phyloP scores from a whole-genome alignment of 23 red algal genomes.

The Gracilaria domingensis region DNA sequence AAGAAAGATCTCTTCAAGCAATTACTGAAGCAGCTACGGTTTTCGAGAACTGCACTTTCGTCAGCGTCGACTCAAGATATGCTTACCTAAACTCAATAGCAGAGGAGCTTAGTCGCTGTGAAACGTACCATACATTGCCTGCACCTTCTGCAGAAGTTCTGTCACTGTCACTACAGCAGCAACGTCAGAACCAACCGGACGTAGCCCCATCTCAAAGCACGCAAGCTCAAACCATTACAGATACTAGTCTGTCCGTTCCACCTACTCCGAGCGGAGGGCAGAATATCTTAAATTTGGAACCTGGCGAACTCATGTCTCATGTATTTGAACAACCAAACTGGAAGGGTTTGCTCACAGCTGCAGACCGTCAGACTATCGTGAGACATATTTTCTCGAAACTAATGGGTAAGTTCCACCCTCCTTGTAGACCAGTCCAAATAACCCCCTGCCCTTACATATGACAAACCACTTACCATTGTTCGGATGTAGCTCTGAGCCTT shows the following conservation, averaged over 20 bases:
- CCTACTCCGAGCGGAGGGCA: neutral
- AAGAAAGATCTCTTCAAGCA: neutral
- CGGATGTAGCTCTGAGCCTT: neutral
- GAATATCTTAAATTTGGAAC: constrained; percentile 5
- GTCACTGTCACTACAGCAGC: neutral
- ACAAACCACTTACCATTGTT: neutral
- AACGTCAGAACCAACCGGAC: neutral
- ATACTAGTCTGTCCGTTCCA: constrained; percentile 1
- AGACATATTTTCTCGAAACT: constrained; percentile 16
- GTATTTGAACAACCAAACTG: constrained; percentile 24
- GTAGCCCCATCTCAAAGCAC: neutral
- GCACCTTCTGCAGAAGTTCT: neutral
- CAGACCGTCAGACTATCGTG: neutral
- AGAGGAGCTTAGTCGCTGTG: constrained; percentile 4
- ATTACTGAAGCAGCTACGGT: neutral
- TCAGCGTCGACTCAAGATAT: neutral
- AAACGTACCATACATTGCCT: neutral
- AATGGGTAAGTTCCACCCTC: neutral
- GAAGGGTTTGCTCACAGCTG: constrained; percentile 19
- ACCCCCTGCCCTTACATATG: neutral
- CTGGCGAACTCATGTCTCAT: neutral
- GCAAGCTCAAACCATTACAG: neutral
- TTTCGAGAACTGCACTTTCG: neutral
- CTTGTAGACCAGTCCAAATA: neutral
- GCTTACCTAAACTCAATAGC: neutral